phyloP scores from a whole-genome alignment of 2,329 filamentous ascomycete genomes.

The Colletotrichum paranaense region DNA sequence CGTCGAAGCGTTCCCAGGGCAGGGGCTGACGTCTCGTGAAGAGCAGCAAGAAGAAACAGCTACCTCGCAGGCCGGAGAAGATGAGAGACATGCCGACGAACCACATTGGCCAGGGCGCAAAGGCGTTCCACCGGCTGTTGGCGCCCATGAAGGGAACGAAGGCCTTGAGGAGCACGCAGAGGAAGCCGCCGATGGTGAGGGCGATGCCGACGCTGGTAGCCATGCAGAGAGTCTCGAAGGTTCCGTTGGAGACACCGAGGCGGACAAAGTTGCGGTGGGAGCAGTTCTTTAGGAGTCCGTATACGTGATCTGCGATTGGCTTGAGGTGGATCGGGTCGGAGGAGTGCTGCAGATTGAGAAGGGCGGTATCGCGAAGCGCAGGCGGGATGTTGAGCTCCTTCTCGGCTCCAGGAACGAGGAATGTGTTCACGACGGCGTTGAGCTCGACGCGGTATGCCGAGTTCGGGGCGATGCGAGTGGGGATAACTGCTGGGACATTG shows the following conservation, averaged over 20 bases:
- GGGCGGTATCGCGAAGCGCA: constrained; percentile 51
- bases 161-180: constrained; percentile 52
- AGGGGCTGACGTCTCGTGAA: constrained; percentile 57
- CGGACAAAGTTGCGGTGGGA: constrained; percentile 63
- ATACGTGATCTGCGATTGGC: constrained; percentile 58
- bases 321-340: constrained; percentile 52
- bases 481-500: constrained; percentile 20
- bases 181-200: constrained; percentile 52
- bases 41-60: constrained; percentile 60
- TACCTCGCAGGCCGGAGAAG: constrained; percentile 56
- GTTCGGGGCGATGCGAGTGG: constrained; percentile 31
- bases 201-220: constrained; percentile 55
- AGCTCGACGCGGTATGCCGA: constrained; percentile 45
- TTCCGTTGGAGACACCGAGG: constrained; percentile 64
- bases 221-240: constrained; percentile 60
- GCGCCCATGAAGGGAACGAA: constrained; percentile 50
- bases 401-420: constrained; percentile 52
- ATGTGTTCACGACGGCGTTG: constrained; percentile 52
- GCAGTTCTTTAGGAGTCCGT: constrained; percentile 58
- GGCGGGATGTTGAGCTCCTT: constrained; percentile 62
- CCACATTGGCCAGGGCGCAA: constrained; percentile 59
- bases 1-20: constrained; percentile 60
- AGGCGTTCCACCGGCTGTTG: constrained; percentile 53
- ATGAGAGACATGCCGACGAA: constrained; percentile 55
- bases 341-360: constrained; percentile 48